Evolutionary conservation across 2,329 filamentous ascomycete genomes (phyloP).

Genomic region (Paracamarosporium sp.): DNA sequence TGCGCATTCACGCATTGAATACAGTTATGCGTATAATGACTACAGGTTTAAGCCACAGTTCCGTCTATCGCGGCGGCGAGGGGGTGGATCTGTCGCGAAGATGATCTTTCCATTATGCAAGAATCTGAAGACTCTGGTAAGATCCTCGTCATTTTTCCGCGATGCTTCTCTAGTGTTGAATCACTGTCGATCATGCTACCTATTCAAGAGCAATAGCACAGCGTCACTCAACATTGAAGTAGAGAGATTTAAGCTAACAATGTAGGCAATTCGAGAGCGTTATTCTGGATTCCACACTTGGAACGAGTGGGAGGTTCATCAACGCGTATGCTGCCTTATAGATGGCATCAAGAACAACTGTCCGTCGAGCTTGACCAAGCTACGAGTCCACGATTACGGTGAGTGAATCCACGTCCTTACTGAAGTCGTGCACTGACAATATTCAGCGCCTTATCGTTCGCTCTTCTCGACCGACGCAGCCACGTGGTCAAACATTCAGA

Average conservation of each 20-base stretch:
- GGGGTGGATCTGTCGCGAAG: constrained; percentile 41
- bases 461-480: constrained; percentile 42
- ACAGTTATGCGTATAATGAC: constrained; percentile 46
- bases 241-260: not conserved
- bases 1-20: constrained; percentile 43
- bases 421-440: not conserved
- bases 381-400: constrained; percentile 41
- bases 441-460: constrained; percentile 36
- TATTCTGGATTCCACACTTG: constrained; percentile 44
- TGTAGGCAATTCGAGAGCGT: constrained; percentile 36
- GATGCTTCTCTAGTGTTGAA: not conserved
- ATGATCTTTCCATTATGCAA: constrained; percentile 41
- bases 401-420: not conserved
- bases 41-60: constrained; percentile 45
- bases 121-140: constrained; percentile 35
- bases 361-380: constrained; percentile 37
- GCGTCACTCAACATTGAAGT: too few relatives aligned
- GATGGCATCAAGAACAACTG: constrained; percentile 40
- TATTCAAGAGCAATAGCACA: too few relatives aligned
- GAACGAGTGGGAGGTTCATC: constrained; percentile 48
- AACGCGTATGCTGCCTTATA: constrained; percentile 44
- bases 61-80: constrained; percentile 40
- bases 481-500: constrained; percentile 36
- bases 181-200: not conserved
- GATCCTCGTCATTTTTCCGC: not conserved